These are phyloP conservation scores for Hippophae tibetana DNA, from an alignment of 306 rosid genomes.

Conservation along the genomic window DNA sequence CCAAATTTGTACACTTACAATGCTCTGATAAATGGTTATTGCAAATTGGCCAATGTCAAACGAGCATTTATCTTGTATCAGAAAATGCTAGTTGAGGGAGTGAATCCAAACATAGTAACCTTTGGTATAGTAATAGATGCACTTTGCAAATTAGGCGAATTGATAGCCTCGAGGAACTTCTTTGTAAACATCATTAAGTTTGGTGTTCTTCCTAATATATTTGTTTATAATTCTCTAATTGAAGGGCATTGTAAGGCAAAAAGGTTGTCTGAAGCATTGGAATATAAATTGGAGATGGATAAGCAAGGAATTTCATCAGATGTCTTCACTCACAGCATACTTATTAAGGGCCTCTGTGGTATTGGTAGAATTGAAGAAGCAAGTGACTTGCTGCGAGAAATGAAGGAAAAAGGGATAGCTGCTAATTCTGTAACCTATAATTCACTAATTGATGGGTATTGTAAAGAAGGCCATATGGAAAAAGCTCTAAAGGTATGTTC, in stretches of 20 bases:
- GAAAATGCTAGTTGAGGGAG: conserved; percentile 31
- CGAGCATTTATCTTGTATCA: conserved; percentile 32
- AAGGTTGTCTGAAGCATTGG: conserved; percentile 37
- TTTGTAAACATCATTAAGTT: conserved; percentile 43
- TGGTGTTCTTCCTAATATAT: conserved; percentile 39
- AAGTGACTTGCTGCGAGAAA: conserved; percentile 28
- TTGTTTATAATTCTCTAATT: conserved; percentile 54
- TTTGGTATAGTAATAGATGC: conserved; percentile 45
- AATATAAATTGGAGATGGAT: conserved; percentile 40
- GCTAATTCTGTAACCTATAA: conserved; percentile 51
- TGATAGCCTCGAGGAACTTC: conserved; percentile 32
- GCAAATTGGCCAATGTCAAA: conserved; percentile 36
- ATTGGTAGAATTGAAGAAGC: conserved; percentile 41
- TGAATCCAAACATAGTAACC: conserved; percentile 46
- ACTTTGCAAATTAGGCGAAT: conserved; percentile 42
- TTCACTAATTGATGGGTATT: conserved; percentile 47
- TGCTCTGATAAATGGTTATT: conserved; percentile 63
- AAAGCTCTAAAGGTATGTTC: conserved; percentile 61
- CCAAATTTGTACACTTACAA: conserved; percentile 57
- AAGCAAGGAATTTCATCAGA: conserved; percentile 31
- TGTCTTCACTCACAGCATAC: conserved; percentile 49
- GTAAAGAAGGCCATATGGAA: conserved; percentile 44
- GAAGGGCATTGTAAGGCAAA: conserved; percentile 44
- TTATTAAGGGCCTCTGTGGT: conserved; percentile 44
- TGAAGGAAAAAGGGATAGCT: conserved; percentile 29